A percentile compares a stretch with the other conserved stretches of the same genome.
Evolutionary conservation across 2,329 filamentous ascomycete species (phyloP).

Genomic region (Colletotrichum costaricense): DNA sequence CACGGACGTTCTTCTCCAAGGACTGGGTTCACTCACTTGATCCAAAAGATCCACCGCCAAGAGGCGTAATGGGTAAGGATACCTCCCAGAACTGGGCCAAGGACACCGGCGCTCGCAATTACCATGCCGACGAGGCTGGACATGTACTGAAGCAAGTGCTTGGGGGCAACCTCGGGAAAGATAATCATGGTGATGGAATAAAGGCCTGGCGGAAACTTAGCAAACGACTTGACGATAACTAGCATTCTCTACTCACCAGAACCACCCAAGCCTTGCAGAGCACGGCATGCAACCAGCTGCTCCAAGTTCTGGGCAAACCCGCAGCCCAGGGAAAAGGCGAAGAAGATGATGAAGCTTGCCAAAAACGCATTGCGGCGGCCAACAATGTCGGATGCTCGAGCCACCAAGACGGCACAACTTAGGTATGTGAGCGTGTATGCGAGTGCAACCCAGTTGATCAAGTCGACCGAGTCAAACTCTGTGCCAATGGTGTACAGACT

Average conservation of each 20-base stretch:
- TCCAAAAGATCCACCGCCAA: constrained; percentile 70
- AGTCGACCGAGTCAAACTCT: constrained; percentile 58
- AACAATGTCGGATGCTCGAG: constrained; percentile 65
- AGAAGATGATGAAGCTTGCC: constrained; percentile 63
- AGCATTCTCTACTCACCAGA: constrained; percentile 50
- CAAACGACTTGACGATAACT: constrained; percentile 14
- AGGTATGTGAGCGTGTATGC: constrained; percentile 68
- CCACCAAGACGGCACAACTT: constrained; percentile 65
- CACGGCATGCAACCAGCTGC: constrained; percentile 55
- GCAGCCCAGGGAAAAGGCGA: constrained; percentile 67
- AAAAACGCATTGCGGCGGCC: constrained; percentile 65
- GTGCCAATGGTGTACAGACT: constrained; percentile 65
- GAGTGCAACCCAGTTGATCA: constrained; percentile 66
- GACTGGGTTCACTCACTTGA: constrained; percentile 58
- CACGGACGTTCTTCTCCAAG: not conserved
- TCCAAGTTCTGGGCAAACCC: constrained; percentile 56
- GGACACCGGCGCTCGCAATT: constrained; percentile 59
- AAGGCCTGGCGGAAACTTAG: constrained; percentile 49
- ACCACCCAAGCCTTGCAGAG: constrained; percentile 59
- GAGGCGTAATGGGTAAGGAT: constrained; percentile 59
- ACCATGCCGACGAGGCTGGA: constrained; percentile 61
- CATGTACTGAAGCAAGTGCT: constrained; percentile 53
- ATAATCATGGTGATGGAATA: constrained; percentile 68
- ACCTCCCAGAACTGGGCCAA: constrained; percentile 64
- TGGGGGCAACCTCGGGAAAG: constrained; percentile 61